These are phyloP conservation scores for Penicillium bialowiezense DNA, from an alignment of 495 filamentous ascomycete species.

Conservation along the genomic window DNA sequence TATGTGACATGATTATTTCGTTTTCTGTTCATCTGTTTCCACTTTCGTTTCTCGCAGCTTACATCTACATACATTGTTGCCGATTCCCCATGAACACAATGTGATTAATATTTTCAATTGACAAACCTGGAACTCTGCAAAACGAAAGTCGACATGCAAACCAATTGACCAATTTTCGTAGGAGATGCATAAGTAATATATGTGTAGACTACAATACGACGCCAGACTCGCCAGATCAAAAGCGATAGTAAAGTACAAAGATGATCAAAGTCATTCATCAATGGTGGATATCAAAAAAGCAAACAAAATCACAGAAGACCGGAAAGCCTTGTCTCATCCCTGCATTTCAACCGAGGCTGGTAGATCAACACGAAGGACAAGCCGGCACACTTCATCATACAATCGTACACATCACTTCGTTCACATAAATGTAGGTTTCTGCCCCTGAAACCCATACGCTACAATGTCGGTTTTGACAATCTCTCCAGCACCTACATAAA, in stretches of 20 bases:
- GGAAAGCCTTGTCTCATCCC: background rate
- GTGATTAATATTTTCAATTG: conserved; percentile 1
- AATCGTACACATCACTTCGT: conserved; percentile 8
- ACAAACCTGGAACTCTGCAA: background rate
- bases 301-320: background rate
- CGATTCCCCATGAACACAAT: conserved; percentile 2
- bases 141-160: too few species aligned
- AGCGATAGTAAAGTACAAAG: background rate
- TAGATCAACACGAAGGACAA: background rate
- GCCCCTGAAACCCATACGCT: conserved; percentile 44
- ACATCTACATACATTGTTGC: background rate
- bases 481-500: conserved; percentile 46
- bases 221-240: background rate
- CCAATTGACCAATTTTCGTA: too few species aligned
- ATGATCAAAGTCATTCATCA: background rate
- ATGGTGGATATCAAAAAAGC: conserved; percentile 3
- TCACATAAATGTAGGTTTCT: conserved; percentile 46
- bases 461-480: conserved; percentile 46
- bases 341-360: background rate
- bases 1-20: conserved; percentile 1
- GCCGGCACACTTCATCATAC: background rate
- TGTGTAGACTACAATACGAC: background rate
- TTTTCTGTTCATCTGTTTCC: background rate
- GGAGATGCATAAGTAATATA: background rate
- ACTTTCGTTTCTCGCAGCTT: too few species aligned